Evolutionary conservation across 352 stramenopile species (phyloP).

Genomic region (Phytophthora pistaciae): DNA sequence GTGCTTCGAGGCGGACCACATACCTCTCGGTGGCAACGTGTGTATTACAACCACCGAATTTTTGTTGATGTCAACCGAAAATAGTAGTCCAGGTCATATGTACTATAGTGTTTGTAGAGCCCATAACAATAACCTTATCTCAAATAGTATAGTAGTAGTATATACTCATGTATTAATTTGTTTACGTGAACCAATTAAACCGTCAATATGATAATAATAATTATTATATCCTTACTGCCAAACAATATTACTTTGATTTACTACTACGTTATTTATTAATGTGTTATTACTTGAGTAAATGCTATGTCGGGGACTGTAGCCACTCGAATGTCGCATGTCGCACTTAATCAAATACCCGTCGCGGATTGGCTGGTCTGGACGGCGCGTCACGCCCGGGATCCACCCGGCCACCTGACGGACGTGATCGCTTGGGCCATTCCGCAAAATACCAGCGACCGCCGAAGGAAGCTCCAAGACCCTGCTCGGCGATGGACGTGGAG

Average conservation of each 20-base stretch:
- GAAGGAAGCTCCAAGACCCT: background rate
- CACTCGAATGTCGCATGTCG: slow-evolving; percentile 11
- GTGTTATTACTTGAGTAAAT: no score
- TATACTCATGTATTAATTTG: no score
- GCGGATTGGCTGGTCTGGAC: background rate
- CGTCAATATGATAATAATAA: no score
- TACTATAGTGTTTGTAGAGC: no score
- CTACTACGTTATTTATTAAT: no score
- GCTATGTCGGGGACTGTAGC: background rate
- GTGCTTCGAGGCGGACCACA: slow-evolving; percentile 7
- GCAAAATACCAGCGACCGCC: slow-evolving; percentile 12
- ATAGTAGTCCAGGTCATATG: background rate
- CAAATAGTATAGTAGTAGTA: no score
- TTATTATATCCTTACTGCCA: no score
- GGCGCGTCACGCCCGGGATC: slow-evolving; percentile 12
- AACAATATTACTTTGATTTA: no score
- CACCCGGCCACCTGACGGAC: background rate
- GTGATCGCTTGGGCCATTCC: slow-evolving; percentile 21
- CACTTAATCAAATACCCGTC: slow-evolving; percentile 2
- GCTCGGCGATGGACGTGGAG: slow-evolving; percentile 26
- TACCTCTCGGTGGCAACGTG: background rate
- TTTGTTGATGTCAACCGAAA: slow-evolving; percentile 21
- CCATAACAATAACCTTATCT: no score
- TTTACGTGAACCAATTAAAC: no score
- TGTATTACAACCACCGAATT: background rate